Base-by-base conservation (phyloP, 768 basidiomycete species). In the Suillus subaureus region DNA sequence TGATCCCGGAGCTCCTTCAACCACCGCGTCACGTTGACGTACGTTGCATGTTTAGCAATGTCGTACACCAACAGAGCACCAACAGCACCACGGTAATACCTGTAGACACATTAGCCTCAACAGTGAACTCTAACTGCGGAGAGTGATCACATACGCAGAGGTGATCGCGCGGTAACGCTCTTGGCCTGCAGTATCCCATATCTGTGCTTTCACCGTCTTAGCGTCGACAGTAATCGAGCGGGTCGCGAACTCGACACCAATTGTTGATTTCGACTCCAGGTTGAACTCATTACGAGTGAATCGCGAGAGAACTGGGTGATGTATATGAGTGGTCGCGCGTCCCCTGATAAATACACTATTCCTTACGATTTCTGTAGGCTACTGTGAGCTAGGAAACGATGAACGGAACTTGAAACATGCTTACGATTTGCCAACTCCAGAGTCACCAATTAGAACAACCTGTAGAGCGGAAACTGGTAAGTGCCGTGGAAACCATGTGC, bases 231-330 rank as follows among this genome's bases (percentile, higher is more conserved):
- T 92, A 77, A 95, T 94, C 21, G 94, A 93, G 74, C 97, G 88
- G 51, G 97, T 98, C 4, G 97, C 97, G 73, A 99, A 99, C 80
- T 99, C 97, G 71, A 99, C 97, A 62, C 97, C 97, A 78, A 99
- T 99, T 28, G 97, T 99, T 67, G 97, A 99, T 83, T 99, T 98
- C 52, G 96, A 95, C 76, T 99, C 97, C 70, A 97, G 86, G 83
- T 96, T 97, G 89, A 99, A 99, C 80, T 99, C 96, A 76, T 98
- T 98, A 72, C 96, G 90, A 70, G 97, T 99, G 88, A 99, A 99
- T 75, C 97, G 95, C 81, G 96, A 97, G 77, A 99, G 96, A 80
- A 99, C 97, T 99, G 77, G 40, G 47, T 35, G 21, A 40, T 40
- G 49, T 28, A 72, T 26, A 72, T 68, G 21, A 61, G 28, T 37